These are phyloP conservation scores for Iris macrosiphon DNA, from an alignment of 106 monocot species.

Conservation along the genomic window DNA sequence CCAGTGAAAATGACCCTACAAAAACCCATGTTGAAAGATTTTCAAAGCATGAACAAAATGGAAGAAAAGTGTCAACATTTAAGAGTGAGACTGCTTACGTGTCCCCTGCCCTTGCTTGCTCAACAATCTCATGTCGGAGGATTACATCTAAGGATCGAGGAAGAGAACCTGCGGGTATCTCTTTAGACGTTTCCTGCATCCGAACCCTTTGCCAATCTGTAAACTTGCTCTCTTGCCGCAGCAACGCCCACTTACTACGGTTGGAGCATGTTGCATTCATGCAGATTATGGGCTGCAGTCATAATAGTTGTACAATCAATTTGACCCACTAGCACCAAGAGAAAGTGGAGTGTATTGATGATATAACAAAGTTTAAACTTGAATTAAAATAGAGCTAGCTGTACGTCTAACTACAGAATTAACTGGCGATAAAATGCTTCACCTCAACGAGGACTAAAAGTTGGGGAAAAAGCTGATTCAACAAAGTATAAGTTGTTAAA, in stretches of 20 bases:
- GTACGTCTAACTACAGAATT: too few relatives aligned
- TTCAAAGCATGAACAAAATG: not conserved
- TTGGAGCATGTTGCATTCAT: constrained; percentile 75
- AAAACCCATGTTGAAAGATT: too few relatives aligned
- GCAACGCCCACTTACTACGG: constrained; percentile 75
- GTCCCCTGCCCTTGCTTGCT: constrained; percentile 97
- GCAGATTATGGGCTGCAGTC: constrained; percentile 92
- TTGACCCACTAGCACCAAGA: too few relatives aligned
- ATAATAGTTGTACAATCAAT: too few relatives aligned
- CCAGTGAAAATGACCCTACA: constrained; percentile 89
- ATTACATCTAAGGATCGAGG: constrained; percentile 92
- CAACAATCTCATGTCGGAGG: constrained; percentile 95
- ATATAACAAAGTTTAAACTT: too few relatives aligned
- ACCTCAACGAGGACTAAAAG: too few relatives aligned
- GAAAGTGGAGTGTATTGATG: too few relatives aligned
- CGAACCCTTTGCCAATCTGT: constrained; percentile 95
- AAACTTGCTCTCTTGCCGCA: constrained; percentile 97
- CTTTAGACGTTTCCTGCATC: constrained; percentile 98
- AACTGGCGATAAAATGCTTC: too few relatives aligned
- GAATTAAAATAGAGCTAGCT: too few relatives aligned
- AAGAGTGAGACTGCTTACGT: constrained; percentile 46
- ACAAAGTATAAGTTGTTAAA: too few relatives aligned
- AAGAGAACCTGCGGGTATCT: constrained; percentile 97
- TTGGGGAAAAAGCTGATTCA: too few relatives aligned
- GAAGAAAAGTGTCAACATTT: not conserved